These are phyloP conservation scores for Eurotiales sp. DNA, from an alignment of 2,329 filamentous ascomycete genomes.

Conservation along the genomic window DNA sequence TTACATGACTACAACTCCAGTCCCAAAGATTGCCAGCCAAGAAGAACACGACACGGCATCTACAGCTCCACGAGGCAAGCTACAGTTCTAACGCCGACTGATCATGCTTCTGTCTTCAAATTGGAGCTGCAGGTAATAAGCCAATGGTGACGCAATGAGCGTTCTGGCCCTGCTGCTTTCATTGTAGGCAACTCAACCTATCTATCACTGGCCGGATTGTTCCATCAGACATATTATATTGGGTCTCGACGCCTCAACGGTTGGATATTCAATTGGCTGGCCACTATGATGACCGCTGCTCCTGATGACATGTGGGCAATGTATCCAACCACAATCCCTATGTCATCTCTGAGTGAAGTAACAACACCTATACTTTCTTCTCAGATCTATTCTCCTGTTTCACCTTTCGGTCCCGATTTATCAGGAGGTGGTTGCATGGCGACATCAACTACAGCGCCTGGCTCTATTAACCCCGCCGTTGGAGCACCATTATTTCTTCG, in stretches of 20 bases:
- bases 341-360: not conserved
- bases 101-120: not conserved
- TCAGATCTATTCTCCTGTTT: constrained; percentile 6
- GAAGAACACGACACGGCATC: not conserved
- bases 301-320: constrained; percentile 11
- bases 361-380: constrained; percentile 6
- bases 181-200: not conserved
- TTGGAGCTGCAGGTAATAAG: not conserved
- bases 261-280: not conserved
- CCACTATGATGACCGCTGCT: constrained; percentile 7
- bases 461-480: not conserved
- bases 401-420: not conserved
- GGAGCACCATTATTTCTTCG: not conserved
- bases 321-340: constrained; percentile 5
- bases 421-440: not conserved
- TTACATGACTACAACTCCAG: not conserved
- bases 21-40: not conserved
- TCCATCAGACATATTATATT: not conserved
- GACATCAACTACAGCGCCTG: not conserved
- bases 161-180: constrained; percentile 1
- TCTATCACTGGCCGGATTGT: not conserved
- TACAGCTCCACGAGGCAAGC: not conserved
- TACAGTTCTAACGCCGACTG: not conserved
- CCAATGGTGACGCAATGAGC: constrained; percentile 12
- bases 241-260: not conserved